phyloP scores from a whole-genome alignment of 2,329 filamentous ascomycete genomes.

The Aspergillus clavatus region DNA sequence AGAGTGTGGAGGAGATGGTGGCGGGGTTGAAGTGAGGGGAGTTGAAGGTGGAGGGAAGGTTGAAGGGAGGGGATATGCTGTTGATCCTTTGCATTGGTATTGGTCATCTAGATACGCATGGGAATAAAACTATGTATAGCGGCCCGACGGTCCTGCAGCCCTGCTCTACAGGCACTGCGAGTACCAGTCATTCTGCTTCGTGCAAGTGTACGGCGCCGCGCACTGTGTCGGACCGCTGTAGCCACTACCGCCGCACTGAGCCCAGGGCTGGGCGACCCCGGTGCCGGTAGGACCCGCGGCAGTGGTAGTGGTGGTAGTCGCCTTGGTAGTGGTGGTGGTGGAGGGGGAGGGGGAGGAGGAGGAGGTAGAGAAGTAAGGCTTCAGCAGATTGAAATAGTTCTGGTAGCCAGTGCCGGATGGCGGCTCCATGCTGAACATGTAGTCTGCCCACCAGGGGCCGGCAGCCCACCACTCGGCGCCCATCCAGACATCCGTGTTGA shows the following conservation, averaged over 20 bases:
- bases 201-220: slow-evolving; percentile 21
- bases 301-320: slow-evolving; percentile 3
- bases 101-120: no score
- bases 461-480: slow-evolving; percentile 53
- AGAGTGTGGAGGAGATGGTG: slow-evolving; percentile 65
- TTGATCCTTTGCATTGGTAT: no score
- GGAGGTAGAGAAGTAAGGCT: slow-evolving; percentile 22
- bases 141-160: no score
- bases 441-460: slow-evolving; percentile 48
- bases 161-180: slow-evolving; percentile 21
- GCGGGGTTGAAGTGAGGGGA: not conserved
- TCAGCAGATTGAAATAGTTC: slow-evolving; percentile 25
- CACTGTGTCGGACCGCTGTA: slow-evolving; percentile 23
- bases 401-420: slow-evolving; percentile 40
- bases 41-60: no score
- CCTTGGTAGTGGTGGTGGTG: slow-evolving; percentile 1
- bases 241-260: slow-evolving; percentile 24
- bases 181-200: slow-evolving; percentile 20
- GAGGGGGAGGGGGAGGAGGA: no score
- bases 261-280: slow-evolving; percentile 18
- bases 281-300: not conserved
- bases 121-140: no score
- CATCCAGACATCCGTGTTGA: slow-evolving; percentile 51
- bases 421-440: slow-evolving; percentile 50
- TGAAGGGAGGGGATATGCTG: no score